These are phyloP conservation scores for Puccinia polysora DNA, from an alignment of 1,284 basidiomycete genomes.

Conservation along the genomic window DNA sequence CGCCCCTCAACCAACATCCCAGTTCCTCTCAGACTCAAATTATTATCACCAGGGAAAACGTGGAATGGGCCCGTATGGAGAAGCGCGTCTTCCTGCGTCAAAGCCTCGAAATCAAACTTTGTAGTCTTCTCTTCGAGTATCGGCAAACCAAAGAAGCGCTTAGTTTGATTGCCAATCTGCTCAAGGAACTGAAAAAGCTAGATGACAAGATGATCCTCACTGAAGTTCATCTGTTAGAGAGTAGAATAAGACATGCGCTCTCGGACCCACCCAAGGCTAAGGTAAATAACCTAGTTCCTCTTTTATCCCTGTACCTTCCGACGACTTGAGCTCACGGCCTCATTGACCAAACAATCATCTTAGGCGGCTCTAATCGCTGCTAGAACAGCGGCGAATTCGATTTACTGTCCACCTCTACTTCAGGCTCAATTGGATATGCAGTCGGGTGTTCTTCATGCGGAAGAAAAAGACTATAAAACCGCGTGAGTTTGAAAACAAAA, in stretches of 20 bases:
- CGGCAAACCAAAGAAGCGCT: slow-evolving; percentile 61
- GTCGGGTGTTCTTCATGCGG: slow-evolving; percentile 84
- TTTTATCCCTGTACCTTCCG: background rate
- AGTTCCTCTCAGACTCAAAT: slow-evolving; percentile 63
- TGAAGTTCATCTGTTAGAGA: slow-evolving; percentile 91
- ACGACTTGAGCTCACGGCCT: too few relatives aligned
- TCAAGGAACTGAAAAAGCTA: slow-evolving; percentile 82
- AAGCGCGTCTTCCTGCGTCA: slow-evolving; percentile 95
- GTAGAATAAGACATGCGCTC: slow-evolving; percentile 80
- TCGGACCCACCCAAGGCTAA: slow-evolving; percentile 87
- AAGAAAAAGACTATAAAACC: slow-evolving; percentile 96
- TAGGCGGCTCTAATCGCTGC: slow-evolving; percentile 85
- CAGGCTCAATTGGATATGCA: slow-evolving; percentile 91
- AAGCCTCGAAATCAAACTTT: slow-evolving; percentile 82
- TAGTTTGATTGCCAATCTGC: slow-evolving; percentile 71
- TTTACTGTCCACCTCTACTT: slow-evolving; percentile 90
- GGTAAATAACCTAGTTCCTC: slow-evolving; percentile 58
- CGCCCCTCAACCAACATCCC: background rate
- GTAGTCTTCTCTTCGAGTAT: slow-evolving; percentile 63
- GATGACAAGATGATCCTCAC: slow-evolving; percentile 98
- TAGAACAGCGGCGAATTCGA: slow-evolving; percentile 88
- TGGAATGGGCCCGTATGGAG: slow-evolving; percentile 84
- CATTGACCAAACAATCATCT: background rate
- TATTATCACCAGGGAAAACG: slow-evolving; percentile 78
- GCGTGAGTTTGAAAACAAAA: too few relatives aligned